Conservation (phyloP, 192 early-diverging fungal genomes). For the Backusella circina region DNA sequence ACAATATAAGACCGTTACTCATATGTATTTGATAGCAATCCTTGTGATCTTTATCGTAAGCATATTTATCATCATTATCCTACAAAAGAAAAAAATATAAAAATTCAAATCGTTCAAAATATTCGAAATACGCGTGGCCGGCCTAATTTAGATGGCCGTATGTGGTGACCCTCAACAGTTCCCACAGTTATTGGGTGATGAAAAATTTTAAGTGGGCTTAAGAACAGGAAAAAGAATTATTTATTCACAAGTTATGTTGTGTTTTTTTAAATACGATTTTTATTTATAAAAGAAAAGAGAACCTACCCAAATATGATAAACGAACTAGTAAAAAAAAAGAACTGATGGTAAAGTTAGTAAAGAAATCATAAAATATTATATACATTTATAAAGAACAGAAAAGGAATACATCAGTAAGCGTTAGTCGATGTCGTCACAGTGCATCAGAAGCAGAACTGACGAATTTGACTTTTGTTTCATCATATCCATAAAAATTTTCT, state of each 20-base stretch:
- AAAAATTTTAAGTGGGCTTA: neutral
- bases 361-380: neutral
- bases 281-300: neutral
- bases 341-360: neutral
- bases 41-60: too few relatives aligned
- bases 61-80: too few relatives aligned
- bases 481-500: conserved; percentile 5
- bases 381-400: neutral
- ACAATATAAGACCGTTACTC: too few relatives aligned
- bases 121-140: too few relatives aligned
- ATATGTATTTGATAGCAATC: too few relatives aligned
- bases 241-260: neutral
- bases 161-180: too few relatives aligned
- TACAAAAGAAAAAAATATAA: too few relatives aligned
- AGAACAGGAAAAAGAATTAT: neutral
- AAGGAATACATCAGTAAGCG: neutral
- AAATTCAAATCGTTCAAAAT: too few relatives aligned
- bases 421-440: conserved; percentile 9
- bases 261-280: neutral
- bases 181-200: neutral
- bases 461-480: conserved; percentile 12
- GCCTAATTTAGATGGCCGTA: too few relatives aligned
- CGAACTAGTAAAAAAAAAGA: neutral
- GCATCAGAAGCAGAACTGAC: conserved; percentile 24
- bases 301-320: neutral